These are phyloP conservation scores for Staphylotrichum tortipilum DNA, from an alignment of 495 filamentous ascomycete species.

Conservation along the genomic window DNA sequence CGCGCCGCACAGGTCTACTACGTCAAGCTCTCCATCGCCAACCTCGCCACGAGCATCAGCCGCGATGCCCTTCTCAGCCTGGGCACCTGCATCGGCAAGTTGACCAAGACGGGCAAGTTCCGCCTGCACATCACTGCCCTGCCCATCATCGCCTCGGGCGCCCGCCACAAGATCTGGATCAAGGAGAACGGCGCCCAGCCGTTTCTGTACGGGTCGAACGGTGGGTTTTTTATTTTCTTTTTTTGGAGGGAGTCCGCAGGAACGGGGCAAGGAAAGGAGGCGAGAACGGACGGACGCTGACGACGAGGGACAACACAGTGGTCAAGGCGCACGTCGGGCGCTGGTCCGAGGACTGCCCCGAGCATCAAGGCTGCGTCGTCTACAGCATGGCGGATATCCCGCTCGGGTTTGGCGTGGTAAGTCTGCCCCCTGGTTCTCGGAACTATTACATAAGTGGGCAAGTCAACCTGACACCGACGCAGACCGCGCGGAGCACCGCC, in stretches of 20 bases:
- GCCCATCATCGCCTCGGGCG: slow-evolving; percentile 76
- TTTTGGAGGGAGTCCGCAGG: too few relatives aligned
- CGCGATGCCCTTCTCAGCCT: slow-evolving; percentile 70
- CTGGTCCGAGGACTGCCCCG: slow-evolving; percentile 78
- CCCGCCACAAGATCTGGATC: slow-evolving; percentile 90
- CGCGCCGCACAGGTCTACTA: slow-evolving; percentile 68
- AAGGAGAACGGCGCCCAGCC: slow-evolving; percentile 94
- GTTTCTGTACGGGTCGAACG: slow-evolving; percentile 62
- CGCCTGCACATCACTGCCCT: slow-evolving; percentile 75
- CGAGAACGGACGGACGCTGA: background rate
- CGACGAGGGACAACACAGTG: slow-evolving; percentile 32
- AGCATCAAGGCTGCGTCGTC: slow-evolving; percentile 70
- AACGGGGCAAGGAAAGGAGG: too few relatives aligned
- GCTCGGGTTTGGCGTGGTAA: slow-evolving; percentile 57
- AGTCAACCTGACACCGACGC: background rate
- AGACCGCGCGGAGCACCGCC: slow-evolving; percentile 64
- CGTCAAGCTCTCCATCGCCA: slow-evolving; percentile 74
- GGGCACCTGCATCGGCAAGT: slow-evolving; percentile 79
- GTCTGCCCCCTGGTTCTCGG: background rate
- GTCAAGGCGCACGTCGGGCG: slow-evolving; percentile 87
- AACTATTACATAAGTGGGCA: too few relatives aligned
- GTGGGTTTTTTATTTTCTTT: slow-evolving; percentile 1
- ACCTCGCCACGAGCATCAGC: slow-evolving; percentile 76
- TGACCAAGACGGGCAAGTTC: slow-evolving; percentile 91
- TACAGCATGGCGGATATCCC: slow-evolving; percentile 68